Base-by-base conservation (phyloP, 148 eudicot genomes). In the Tetragonia tetragonoides region DNA sequence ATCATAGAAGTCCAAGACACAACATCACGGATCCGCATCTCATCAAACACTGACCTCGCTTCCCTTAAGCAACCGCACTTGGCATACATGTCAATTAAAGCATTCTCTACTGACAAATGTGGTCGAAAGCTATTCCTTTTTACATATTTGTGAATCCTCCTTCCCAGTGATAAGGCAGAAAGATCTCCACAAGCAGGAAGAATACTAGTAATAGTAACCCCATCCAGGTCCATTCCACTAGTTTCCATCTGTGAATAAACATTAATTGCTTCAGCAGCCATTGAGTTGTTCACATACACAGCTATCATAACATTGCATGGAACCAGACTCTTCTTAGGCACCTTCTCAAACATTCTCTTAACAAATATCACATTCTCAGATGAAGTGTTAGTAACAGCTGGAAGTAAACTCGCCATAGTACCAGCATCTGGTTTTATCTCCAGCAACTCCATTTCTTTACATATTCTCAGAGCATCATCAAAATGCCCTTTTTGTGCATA, bases 161-260 rank as follows among this genome's bases (percentile, higher is more conserved):
- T 87, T 75, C 96, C 98, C 6, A 88, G 24, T 37, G 87, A 82
- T 18, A 93, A 74, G 28, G 96, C 98, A 38, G 87, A 88, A 79
- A 93, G 91, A 83, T 93, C 96, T 34, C 94, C 96, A 82, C 92
- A 93, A 59, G 98, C 96, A 66, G 98, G 98, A 66, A 93, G 95
- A 76, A 91, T 78, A 66, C 91, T 93, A 34, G 92, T 91, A 63
- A 91, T 28, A 5, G 92, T 89, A 23, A 93, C 86, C 7, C 85
- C 86, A 84, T 93, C 92, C 0, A 92, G 89, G 40, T 90, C 82
- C n/a, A 90, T 75, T 77, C 86, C 88, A 72, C 23, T 75, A 77
- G 76, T 78, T 80, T 88, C 88, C 98, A 93, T 88, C 79, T 79
- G 73, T 7, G 73, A 77, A 79, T 88, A 93, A 80, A 93, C 80